phyloP scores from a whole-genome alignment of 2,329 filamentous ascomycete species.

The Sarocladium brachiariae region DNA sequence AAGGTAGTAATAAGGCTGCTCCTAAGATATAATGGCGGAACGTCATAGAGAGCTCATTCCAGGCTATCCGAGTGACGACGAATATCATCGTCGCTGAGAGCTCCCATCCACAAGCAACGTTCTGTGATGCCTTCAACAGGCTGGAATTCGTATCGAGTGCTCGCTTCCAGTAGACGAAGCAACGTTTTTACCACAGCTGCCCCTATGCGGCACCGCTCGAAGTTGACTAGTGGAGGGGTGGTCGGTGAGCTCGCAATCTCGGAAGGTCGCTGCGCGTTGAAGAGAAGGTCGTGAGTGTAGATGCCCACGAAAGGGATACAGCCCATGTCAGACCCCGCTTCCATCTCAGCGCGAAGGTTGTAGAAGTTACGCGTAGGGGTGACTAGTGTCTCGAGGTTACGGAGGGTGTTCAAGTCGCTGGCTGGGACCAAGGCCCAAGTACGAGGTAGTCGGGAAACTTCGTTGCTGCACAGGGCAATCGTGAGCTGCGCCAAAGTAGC shows the following conservation, averaged over 20 bases:
- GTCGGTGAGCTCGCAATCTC: conserved; percentile 63
- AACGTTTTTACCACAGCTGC: conserved; percentile 75
- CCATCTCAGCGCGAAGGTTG: conserved; percentile 73
- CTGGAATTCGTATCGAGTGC: conserved; percentile 65
- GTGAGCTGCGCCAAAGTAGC: conserved; percentile 77
- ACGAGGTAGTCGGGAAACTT: conserved; percentile 58
- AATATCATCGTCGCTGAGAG: conserved; percentile 70
- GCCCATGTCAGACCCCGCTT: conserved; percentile 56
- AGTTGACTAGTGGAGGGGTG: conserved; percentile 68
- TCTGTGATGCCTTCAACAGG: conserved; percentile 72
- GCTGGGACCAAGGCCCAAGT: conserved; percentile 68
- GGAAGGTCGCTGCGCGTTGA: conserved; percentile 72
- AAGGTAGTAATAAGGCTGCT: neutral
- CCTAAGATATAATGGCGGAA: conserved; percentile 3
- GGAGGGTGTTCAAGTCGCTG: conserved; percentile 58
- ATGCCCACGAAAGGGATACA: conserved; percentile 81
- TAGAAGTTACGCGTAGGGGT: conserved; percentile 74
- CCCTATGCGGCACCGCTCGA: conserved; percentile 71
- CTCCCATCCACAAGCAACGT: conserved; percentile 79
- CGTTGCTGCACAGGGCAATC: conserved; percentile 67
- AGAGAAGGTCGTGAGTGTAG: conserved; percentile 77
- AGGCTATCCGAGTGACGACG: conserved; percentile 43
- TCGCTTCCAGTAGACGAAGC: conserved; percentile 71
- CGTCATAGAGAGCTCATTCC: conserved; percentile 25
- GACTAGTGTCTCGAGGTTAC: conserved; percentile 63